Evolutionary conservation across 2,329 filamentous ascomycete genomes (phyloP).

Genomic region (Spiromastix sp.): DNA sequence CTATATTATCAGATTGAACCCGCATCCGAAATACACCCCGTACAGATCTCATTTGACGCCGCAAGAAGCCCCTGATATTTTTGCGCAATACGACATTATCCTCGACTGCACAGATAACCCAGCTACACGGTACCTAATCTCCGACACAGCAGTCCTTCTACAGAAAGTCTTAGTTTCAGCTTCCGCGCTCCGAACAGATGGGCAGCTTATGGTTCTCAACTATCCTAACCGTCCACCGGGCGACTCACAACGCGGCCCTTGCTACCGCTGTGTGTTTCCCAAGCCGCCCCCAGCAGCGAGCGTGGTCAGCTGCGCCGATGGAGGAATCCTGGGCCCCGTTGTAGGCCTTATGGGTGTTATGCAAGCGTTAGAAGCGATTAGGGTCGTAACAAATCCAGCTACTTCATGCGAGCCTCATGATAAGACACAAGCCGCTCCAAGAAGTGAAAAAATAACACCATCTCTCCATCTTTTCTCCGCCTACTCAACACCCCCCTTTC

Average conservation of each 20-base stretch:
- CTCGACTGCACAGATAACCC: conserved; percentile 95
- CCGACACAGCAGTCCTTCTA: conserved; percentile 74
- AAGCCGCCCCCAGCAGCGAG: conserved; percentile 73
- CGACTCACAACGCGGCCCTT: conserved; percentile 57
- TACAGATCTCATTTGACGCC: conserved; percentile 58
- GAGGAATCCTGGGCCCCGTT: conserved; percentile 82
- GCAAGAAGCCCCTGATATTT: conserved; percentile 55
- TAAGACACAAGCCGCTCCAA: conserved; percentile 11
- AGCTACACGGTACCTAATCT: conserved; percentile 82
- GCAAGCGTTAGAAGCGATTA: conserved; percentile 82
- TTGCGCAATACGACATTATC: conserved; percentile 66
- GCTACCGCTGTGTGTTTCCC: conserved; percentile 89
- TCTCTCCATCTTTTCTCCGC: conserved; percentile 35
- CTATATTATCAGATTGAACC: conserved; percentile 53
- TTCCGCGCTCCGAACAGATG: conserved; percentile 78
- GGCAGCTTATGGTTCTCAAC: conserved; percentile 83
- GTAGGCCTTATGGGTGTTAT: conserved; percentile 89
- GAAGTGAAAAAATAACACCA: conserved; percentile 18
- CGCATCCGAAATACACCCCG: conserved; percentile 52
- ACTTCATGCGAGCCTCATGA: conserved; percentile 17
- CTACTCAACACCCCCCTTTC: conserved; percentile 45
- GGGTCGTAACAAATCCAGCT: conserved; percentile 51
- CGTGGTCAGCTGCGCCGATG: conserved; percentile 80
- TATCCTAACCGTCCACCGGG: conserved; percentile 57
- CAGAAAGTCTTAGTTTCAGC: conserved; percentile 76